Conservation (phyloP, 441 rosid genomes). For the Geranium incanum region DNA sequence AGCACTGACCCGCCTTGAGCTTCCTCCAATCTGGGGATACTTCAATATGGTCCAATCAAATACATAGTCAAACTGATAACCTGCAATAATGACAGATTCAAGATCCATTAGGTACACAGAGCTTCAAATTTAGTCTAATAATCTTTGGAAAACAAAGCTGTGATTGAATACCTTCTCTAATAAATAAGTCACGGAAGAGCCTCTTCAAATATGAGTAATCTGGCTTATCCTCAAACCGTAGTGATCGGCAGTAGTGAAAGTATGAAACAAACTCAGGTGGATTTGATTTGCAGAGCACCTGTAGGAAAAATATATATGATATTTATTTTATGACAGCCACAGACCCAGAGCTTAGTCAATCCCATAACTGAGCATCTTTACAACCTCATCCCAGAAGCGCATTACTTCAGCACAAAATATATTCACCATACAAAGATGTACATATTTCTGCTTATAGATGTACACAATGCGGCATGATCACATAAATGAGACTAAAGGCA, state of each 20-base stretch:
- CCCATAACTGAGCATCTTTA: neutral
- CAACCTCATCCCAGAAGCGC: neutral
- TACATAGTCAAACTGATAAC: conserved; percentile 92
- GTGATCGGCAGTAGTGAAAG: conserved; percentile 82
- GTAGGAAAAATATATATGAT: conserved; percentile 10
- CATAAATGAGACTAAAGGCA: neutral
- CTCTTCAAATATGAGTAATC: conserved; percentile 50
- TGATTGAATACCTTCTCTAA: conserved; percentile 64
- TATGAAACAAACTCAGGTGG: conserved; percentile 89
- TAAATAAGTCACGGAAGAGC: conserved; percentile 90
- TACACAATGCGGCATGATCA: neutral
- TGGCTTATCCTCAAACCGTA: conserved; percentile 68
- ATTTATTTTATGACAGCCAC: no score
- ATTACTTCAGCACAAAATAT: neutral
- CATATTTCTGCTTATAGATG: neutral
- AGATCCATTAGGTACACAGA: conserved; percentile 11
- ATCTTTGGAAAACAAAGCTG: conserved; percentile 4
- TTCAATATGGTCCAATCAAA: conserved; percentile 75
- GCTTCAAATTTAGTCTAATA: neutral
- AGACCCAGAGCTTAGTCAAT: no score
- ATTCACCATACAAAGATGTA: no score
- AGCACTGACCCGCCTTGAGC: conserved; percentile 66
- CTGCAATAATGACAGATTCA: conserved; percentile 38
- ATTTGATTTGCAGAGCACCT: conserved; percentile 88
- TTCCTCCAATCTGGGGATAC: conserved; percentile 76